These are phyloP conservation scores for Bifiguratus adelaidae DNA, from an alignment of 192 early-diverging fungal species.

Conservation along the genomic window DNA sequence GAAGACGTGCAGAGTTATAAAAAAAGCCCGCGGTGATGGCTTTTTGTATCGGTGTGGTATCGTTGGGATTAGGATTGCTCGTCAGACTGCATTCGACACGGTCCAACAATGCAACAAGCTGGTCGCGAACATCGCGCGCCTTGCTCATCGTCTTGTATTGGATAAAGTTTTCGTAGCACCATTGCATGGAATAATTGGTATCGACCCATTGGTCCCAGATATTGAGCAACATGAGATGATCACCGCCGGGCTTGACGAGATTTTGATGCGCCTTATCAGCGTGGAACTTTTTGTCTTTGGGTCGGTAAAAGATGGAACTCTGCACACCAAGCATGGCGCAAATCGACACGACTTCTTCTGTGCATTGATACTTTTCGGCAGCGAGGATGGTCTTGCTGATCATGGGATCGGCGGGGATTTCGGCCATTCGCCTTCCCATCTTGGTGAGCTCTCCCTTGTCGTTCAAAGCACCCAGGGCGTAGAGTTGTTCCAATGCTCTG, in stretches of 20 bases:
- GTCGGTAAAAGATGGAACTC: constrained; percentile 67
- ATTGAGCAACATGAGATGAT: constrained; percentile 84
- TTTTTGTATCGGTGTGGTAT: constrained; percentile 84
- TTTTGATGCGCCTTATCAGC: constrained; percentile 90
- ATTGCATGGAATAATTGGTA: constrained; percentile 84
- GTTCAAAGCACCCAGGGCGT: constrained; percentile 86
- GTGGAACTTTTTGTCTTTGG: constrained; percentile 86
- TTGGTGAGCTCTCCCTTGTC: constrained; percentile 90
- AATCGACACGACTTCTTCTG: constrained; percentile 88
- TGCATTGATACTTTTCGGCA: constrained; percentile 87
- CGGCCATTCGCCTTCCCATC: constrained; percentile 93
- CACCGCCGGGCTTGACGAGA: constrained; percentile 86
- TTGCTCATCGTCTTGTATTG: constrained; percentile 85
- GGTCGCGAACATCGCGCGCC: constrained; percentile 88
- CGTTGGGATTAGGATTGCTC: constrained; percentile 72
- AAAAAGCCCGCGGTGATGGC: constrained; percentile 93
- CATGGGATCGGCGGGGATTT: constrained; percentile 96
- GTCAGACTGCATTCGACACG: constrained; percentile 80
- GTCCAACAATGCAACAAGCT: constrained; percentile 86
- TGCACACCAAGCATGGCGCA: constrained; percentile 89
- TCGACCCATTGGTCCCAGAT: constrained; percentile 91
- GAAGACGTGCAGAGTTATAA: constrained; percentile 81
- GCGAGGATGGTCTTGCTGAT: constrained; percentile 86
- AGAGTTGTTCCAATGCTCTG: constrained; percentile 85
- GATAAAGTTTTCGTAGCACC: constrained; percentile 98